Percentiles rank a stretch among this genome's conserved stretches.
Conservation (phyloP, 2,329 filamentous ascomycete species). For the Aspergillus sp. region DNA sequence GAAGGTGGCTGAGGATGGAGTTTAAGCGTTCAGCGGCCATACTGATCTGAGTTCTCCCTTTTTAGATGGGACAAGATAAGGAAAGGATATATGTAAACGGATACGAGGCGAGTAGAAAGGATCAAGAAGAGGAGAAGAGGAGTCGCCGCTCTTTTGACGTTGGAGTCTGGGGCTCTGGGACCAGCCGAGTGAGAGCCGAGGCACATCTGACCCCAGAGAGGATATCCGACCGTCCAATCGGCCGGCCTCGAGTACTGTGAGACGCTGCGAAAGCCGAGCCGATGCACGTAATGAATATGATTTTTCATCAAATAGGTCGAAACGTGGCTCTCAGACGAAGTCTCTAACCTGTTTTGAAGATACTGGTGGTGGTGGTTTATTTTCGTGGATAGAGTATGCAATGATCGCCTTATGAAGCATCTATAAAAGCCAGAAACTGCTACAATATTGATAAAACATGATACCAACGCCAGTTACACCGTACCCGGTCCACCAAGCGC, state of each 20-base stretch:
- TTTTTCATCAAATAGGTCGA: background rate
- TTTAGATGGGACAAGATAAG: background rate
- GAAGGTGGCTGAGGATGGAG: constrained; percentile 84
- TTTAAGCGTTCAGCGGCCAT: constrained; percentile 87
- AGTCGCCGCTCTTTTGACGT: constrained; percentile 8
- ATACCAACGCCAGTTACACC: constrained; percentile 1
- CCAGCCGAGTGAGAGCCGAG: constrained; percentile 20
- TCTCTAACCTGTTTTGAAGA: background rate
- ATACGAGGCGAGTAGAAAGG: background rate
- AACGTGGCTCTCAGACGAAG: background rate
- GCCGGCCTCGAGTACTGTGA: background rate
- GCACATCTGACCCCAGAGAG: constrained; percentile 11
- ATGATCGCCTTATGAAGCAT: background rate
- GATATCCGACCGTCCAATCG: constrained; percentile 14
- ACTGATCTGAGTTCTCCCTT: constrained; percentile 19
- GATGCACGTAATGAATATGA: background rate
- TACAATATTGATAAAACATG: background rate
- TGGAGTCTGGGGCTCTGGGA: background rate
- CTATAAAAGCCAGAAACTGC: background rate
- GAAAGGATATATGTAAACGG: background rate
- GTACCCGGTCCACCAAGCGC: constrained; percentile 6
- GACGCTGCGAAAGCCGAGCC: background rate
- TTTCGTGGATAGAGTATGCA: background rate
- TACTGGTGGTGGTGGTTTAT: background rate
- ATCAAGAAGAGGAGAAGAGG: constrained; percentile 1